Evolutionary conservation across 1,284 basidiomycete genomes (phyloP), one percentile per base, ranked within the genome.

Genomic region (Cryptococcus sp.): DNA sequence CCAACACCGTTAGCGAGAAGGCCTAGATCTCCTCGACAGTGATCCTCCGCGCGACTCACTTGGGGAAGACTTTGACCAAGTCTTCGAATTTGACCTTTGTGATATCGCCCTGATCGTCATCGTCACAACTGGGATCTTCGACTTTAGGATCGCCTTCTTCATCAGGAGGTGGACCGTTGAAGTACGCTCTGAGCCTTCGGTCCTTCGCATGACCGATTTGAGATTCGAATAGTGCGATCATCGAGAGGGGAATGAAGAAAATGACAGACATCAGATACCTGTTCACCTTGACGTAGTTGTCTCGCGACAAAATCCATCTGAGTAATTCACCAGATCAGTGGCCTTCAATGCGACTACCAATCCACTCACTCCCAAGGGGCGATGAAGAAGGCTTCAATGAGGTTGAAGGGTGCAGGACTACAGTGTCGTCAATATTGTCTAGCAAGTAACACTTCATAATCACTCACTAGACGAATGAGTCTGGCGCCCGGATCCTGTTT

Each of bases 341-440:
- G 34, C 61, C 13, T 57, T 48, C 26, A 40, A 25, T 29, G 17
- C 11, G 20, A 40, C 20, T 6, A 39, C 16, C 3, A 22, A 17
- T 20, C 8, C 5, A 81, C 87, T 67, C 69, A 93, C 89, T 95
- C 93, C 48, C 91, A 81, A 15, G 93, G 93, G 0, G 86, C 89
- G 57, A 95, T 80, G 44, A 95, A 79, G 66, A 92, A 77, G 0
- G 83, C 80, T 77, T 97, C 94, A 61, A 95, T 79, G 46, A 97
- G 80, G 73, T 96, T 98, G 82, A 95, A 83, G 0, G 83, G 83
- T 1, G 82, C 69, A 19, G 63, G 64, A 53, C 69, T 72, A 47
- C 17, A 51, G 19, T 11, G 8, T 19, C 20, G 44, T 59, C 57
- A 58, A 51, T 54, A 41, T 22, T 16, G 19, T 3, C n/a, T n/a